Conservation (phyloP, 2,329 filamentous ascomycete species). For the Periconia sp. region DNA sequence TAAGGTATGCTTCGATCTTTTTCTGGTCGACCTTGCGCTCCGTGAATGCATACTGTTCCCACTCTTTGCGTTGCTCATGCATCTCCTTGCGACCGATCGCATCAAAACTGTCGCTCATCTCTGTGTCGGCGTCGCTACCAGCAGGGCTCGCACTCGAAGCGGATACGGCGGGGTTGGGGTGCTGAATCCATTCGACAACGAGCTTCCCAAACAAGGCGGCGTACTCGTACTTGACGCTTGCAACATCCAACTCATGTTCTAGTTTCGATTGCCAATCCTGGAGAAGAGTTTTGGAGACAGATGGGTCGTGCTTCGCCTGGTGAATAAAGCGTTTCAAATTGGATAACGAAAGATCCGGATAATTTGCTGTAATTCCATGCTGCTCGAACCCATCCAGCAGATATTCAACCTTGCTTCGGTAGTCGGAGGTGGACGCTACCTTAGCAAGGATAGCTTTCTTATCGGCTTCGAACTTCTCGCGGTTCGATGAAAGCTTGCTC, state of each 20-base stretch:
- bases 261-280: slow-evolving; percentile 31
- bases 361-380: slow-evolving; percentile 17
- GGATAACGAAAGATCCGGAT: slow-evolving; percentile 15
- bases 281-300: slow-evolving; percentile 27
- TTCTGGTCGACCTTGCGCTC: slow-evolving; percentile 53
- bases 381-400: slow-evolving; percentile 27
- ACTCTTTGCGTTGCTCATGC: slow-evolving; percentile 51
- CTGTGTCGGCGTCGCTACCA: slow-evolving; percentile 9
- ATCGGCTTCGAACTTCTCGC: slow-evolving; percentile 24
- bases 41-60: slow-evolving; percentile 64
- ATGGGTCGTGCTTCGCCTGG: slow-evolving; percentile 35
- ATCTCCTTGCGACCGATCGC: slow-evolving; percentile 50
- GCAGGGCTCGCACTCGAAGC: neutral
- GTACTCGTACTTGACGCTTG: slow-evolving; percentile 39
- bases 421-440: slow-evolving; percentile 10
- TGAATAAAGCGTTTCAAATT: slow-evolving; percentile 32
- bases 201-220: slow-evolving; percentile 33
- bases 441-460: slow-evolving; percentile 22
- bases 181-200: slow-evolving; percentile 37
- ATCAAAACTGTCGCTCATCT: slow-evolving; percentile 47
- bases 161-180: slow-evolving; percentile 21
- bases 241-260: slow-evolving; percentile 29
- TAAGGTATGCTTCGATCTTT: slow-evolving; percentile 58
- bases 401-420: slow-evolving; percentile 21
- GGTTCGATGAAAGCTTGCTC: slow-evolving; percentile 27